These are phyloP conservation scores for Colletotrichum camelliae DNA, from an alignment of 2,329 filamentous ascomycete species.

Conservation along the genomic window DNA sequence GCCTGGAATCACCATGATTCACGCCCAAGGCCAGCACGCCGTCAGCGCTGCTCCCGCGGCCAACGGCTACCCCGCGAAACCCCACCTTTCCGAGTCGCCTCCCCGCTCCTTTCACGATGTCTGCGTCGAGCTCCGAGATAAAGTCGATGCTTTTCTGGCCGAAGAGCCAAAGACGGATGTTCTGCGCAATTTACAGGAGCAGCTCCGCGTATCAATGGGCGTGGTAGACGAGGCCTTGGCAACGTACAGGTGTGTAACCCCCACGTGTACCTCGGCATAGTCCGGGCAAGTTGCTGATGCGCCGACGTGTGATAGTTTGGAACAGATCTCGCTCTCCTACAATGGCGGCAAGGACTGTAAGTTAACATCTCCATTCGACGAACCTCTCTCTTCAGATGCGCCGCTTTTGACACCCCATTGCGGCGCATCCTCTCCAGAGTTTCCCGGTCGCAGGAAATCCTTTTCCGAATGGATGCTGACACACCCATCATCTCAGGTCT, in stretches of 20 bases:
- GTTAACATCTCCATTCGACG: neutral
- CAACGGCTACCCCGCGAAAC: conserved; percentile 20
- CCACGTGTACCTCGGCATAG: neutral
- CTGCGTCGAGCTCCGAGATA: conserved; percentile 60
- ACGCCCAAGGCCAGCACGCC: conserved; percentile 5
- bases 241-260: conserved; percentile 69
- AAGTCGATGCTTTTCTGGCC: conserved; percentile 70
- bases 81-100: conserved; percentile 17
- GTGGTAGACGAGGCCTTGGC: conserved; percentile 79
- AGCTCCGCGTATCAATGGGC: conserved; percentile 73
- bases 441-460: neutral
- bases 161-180: conserved; percentile 61
- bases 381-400: neutral
- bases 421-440: neutral
- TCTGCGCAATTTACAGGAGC: conserved; percentile 71
- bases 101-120: conserved; percentile 37
- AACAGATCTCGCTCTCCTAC: conserved; percentile 88
- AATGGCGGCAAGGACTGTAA: conserved; percentile 95
- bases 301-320: conserved; percentile 55
- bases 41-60: neutral
- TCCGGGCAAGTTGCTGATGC: neutral
- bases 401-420: neutral
- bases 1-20: neutral
- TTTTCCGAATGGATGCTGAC: neutral
- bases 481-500: conserved; percentile 49